Percentiles rank a stretch among this genome's conserved stretches.
These are phyloP conservation scores for Nitzschia sp. DNA, from an alignment of 108 stramenopile genomes.

Conservation along the genomic window DNA sequence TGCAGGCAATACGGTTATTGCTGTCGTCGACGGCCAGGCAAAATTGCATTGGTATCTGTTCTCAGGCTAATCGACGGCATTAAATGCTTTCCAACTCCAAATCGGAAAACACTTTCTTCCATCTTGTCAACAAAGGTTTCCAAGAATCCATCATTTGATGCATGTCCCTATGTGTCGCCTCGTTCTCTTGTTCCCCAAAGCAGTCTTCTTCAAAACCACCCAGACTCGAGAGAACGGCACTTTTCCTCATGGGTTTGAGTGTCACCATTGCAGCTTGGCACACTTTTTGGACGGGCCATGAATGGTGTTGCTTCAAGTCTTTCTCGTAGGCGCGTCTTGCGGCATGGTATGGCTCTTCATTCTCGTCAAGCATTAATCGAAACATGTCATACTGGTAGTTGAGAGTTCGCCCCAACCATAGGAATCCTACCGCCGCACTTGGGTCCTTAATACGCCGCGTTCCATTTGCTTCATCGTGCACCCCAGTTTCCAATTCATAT, in stretches of 20 bases:
- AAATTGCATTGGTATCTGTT: neutral
- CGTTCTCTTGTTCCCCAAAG: conserved; percentile 24
- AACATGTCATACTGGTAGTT: conserved; percentile 58
- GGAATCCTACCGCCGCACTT: conserved; percentile 62
- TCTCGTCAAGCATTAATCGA: conserved; percentile 26
- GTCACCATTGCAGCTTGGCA: conserved; percentile 44
- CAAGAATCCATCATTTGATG: conserved; percentile 24
- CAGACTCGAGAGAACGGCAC: conserved; percentile 41
- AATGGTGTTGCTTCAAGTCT: conserved; percentile 36
- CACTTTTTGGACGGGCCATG: conserved; percentile 49
- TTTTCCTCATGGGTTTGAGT: conserved; percentile 7
- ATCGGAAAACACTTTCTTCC: conserved; percentile 45
- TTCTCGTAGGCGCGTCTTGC: conserved; percentile 42
- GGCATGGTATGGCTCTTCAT: conserved; percentile 28
- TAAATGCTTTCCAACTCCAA: conserved; percentile 47
- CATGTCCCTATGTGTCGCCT: conserved; percentile 36
- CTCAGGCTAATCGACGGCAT: neutral
- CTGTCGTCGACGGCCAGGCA: neutral
- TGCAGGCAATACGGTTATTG: neutral
- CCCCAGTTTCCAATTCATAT: conserved; percentile 36
- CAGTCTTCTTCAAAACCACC: conserved; percentile 43
- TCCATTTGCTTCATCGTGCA: conserved; percentile 33
- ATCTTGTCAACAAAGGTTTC: conserved; percentile 43
- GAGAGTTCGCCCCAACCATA: conserved; percentile 63
- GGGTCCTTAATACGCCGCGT: conserved; percentile 39